Evolutionary conservation across 2,329 filamentous ascomycete species (phyloP), one percentile per base, ranked within the genome.

Genomic region (Rosellinia necatrix): DNA sequence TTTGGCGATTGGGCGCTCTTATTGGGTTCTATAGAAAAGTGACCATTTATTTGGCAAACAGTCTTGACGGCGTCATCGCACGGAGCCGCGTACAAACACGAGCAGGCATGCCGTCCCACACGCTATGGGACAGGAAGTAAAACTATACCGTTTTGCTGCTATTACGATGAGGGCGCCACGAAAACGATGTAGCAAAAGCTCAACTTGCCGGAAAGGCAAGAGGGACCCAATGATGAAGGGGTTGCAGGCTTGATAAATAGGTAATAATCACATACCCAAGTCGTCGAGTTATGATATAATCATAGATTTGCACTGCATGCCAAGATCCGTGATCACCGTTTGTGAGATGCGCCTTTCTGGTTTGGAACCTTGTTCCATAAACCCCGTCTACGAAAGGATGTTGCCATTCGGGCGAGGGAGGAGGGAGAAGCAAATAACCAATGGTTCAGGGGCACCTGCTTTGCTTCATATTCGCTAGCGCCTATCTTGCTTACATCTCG

Each of bases 1-100:
- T 71, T 70, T 47, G 65, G 68, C 64, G 68, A 64, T 68, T 59
- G 61, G 57, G 62, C 49, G 47, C 60, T 67, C 59, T 58, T 48
- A 38, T 60, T 53, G 54, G 59, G 59, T 59, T 64, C 59, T 60
- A 62, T 64, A 65, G 61, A 65, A 53, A 46, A 55, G 44, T 42
- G 47, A 30, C 42, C 29, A 50, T 51, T 32, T 38, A 62, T 42
- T 56, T 40, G 48, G 48, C 30, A 48, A 25, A 34, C 35, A 35
- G 49, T 56, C 56, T 50, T 46, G 37, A 32, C 22, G 35, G 32
- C 52, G 49, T 38, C 37, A 41, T 42, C 40, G 34, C 51, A 46
- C 43, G 37, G 38, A 41, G 34, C 24, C 43, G 44, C 32, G 44
- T 54, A 47, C 42, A 21, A 35, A 38, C 13, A 40, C 32, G 48